Base-by-base conservation (phyloP, 2,329 filamentous ascomycete species). In the Pseudocercospora fuligena region DNA sequence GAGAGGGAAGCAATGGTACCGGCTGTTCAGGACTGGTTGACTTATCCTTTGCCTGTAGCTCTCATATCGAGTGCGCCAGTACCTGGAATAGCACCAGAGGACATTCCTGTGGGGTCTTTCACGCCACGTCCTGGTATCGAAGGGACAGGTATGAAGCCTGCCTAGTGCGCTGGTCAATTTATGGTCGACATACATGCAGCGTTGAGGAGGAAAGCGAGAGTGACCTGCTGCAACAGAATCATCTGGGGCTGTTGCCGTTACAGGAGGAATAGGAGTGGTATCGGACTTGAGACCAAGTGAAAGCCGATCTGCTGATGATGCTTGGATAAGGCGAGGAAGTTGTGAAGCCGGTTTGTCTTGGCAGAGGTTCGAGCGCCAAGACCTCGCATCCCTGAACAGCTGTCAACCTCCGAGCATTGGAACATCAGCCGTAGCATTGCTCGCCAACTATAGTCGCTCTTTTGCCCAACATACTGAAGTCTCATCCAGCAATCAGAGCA, bases 391-490 rank as follows among this genome's bases (percentile, higher is more conserved):
- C 40, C 40, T 19, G 40, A 31, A 43, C 40, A 43, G 16, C 40
- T 43, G 40, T n/a, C 16, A 36, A 43, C 40, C 40, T 19, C 40
- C 5, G 0, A 43, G 40, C 40, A 43, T 43, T 43, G 40, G 31
- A 43, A n/a, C 16, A 43, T 43, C 3, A n/a, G 16, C 40, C 5
- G n/a, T n/a, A 43, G n/a, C 16, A 43, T 16, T 8, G 36, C 4
- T n/a, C 36, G 16, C 68, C 64, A 66, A 68, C 68, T 70, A 59
- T 19, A 33, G 68, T 65, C 68, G 54, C 66, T 70, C 68, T 31
- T 66, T 70, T 61, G 27, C 33, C 1, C 46, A 31, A 47, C 16
- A 16, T 51, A 19, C 27, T 19, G 5, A 40, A 25, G n/a, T 49
- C 21, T 1, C 36, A 16, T 31, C 14, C n/a, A 40, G 14, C 49